Conservation (phyloP, 805 yeast genomes). For the Isabelozyma pseudorhagii region DNA sequence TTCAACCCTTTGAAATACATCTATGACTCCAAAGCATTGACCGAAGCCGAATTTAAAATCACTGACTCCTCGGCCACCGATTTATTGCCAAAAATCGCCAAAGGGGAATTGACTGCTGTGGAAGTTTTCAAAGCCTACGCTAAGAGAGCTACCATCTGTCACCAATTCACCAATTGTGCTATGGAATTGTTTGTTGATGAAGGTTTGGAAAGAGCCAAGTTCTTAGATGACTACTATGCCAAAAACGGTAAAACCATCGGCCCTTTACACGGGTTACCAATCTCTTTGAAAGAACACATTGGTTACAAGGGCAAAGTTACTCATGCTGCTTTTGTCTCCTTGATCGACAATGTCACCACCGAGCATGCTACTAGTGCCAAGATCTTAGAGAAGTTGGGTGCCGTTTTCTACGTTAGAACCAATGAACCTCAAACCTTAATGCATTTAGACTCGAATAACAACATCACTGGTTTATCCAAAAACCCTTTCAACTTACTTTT, state of each 20-base stretch:
- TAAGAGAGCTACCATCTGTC: conserved; percentile 39
- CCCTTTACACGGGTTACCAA: conserved; percentile 66
- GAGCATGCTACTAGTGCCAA: conserved; percentile 28
- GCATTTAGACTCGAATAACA: conserved; percentile 42
- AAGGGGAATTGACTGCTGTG: conserved; percentile 31
- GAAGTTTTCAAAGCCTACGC: conserved; percentile 41
- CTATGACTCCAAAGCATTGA: conserved; percentile 31
- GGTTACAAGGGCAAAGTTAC: conserved; percentile 29
- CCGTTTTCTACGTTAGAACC: conserved; percentile 44
- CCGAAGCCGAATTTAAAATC: conserved; percentile 31
- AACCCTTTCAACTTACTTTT: conserved; percentile 37
- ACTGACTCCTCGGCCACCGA: conserved; percentile 32
- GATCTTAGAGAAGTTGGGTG: conserved; percentile 38
- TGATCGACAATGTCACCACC: conserved; percentile 24
- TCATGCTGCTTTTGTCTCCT: conserved; percentile 39
- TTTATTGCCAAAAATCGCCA: conserved; percentile 26
- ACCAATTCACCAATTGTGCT: conserved; percentile 44
- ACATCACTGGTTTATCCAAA: conserved; percentile 33
- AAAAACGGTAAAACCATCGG: conserved; percentile 51
- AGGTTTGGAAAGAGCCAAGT: conserved; percentile 55
- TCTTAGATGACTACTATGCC: conserved; percentile 48
- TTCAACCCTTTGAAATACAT: conserved; percentile 36
- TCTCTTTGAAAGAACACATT: conserved; percentile 56
- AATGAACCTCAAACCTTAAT: conserved; percentile 44
- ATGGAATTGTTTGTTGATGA: conserved; percentile 49